Percentiles rank a stretch among this genome's conserved stretches.
Conservation (phyloP, 257 asterid genomes). For the Nicotiana undulata region DNA sequence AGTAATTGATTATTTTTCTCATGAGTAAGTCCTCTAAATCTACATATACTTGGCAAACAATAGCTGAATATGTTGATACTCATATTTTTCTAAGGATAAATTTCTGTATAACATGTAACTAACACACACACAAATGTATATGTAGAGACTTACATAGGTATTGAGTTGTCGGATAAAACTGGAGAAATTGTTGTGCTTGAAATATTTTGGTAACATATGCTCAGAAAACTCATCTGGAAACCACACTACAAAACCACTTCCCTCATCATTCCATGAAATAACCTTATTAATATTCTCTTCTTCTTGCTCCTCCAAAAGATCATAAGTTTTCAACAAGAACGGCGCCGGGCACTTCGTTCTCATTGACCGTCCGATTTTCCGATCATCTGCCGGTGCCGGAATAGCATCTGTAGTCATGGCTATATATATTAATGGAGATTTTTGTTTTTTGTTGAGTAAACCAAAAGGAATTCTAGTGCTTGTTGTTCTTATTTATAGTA, state of each 20-base stretch:
- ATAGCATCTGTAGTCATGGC: constrained; percentile 13
- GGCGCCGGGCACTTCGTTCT: constrained; percentile 49
- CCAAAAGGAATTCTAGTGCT: background rate
- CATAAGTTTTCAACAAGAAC: constrained; percentile 52
- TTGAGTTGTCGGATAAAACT: constrained; percentile 40
- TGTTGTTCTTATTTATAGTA: background rate
- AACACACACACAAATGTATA: background rate
- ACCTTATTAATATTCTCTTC: constrained; percentile 9
- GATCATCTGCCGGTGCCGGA: background rate
- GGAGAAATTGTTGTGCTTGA: constrained; percentile 42
- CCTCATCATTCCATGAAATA: constrained; percentile 36
- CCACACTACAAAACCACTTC: constrained; percentile 42
- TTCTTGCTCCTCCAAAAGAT: constrained; percentile 44
- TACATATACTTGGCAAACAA: too few species aligned
- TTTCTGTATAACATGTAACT: too few species aligned
- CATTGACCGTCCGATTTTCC: constrained; percentile 8
- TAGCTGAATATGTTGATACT: too few species aligned
- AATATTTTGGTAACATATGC: constrained; percentile 30
- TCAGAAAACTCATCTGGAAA: constrained; percentile 36
- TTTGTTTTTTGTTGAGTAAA: background rate
- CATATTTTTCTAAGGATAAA: background rate
- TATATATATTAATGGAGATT: background rate
- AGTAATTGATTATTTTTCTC: too few species aligned
- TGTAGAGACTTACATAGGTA: constrained; percentile 31
- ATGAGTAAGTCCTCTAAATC: too few species aligned